Evolutionary conservation across 2,329 filamentous ascomycete species (phyloP).

Genomic region (Trichoderma simmonsii): DNA sequence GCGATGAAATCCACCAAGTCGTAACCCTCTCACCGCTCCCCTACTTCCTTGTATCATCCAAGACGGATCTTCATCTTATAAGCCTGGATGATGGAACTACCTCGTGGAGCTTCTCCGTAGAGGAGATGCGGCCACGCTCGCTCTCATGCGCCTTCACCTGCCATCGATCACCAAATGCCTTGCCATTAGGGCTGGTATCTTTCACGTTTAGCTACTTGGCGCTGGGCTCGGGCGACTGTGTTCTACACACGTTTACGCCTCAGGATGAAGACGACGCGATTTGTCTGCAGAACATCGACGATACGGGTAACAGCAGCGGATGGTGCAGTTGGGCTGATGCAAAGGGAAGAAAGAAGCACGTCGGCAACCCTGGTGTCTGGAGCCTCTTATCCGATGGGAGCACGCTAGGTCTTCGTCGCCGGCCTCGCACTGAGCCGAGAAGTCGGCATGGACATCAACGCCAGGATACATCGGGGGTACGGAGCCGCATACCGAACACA

Average conservation of each 20-base stretch:
- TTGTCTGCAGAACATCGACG: constrained; percentile 46
- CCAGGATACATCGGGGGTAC: constrained; percentile 24
- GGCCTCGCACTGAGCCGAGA: constrained; percentile 26
- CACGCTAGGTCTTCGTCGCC: constrained; percentile 60
- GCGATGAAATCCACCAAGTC: constrained; percentile 51
- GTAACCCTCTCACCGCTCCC: constrained; percentile 57
- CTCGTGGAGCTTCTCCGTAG: constrained; percentile 61
- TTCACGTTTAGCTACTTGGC: constrained; percentile 64
- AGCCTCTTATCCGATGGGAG: constrained; percentile 58
- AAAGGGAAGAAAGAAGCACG: constrained; percentile 48
- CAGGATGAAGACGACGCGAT: constrained; percentile 53
- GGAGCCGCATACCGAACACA: constrained; percentile 31
- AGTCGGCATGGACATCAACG: constrained; percentile 9
- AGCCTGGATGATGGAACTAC: constrained; percentile 43
- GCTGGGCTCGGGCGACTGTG: constrained; percentile 56
- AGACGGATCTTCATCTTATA: constrained; percentile 57
- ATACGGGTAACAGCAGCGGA: constrained; percentile 36
- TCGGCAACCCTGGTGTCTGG: constrained; percentile 65
- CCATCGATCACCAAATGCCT: constrained; percentile 44
- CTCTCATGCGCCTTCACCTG: constrained; percentile 57
- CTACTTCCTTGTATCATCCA: constrained; percentile 58
- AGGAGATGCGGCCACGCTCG: constrained; percentile 56
- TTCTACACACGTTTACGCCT: constrained; percentile 62
- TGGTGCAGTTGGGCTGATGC: constrained; percentile 53
- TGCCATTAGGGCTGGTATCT: constrained; percentile 54